phyloP scores from a whole-genome alignment of 331 rosid species.

The Dryas integrifolia region DNA sequence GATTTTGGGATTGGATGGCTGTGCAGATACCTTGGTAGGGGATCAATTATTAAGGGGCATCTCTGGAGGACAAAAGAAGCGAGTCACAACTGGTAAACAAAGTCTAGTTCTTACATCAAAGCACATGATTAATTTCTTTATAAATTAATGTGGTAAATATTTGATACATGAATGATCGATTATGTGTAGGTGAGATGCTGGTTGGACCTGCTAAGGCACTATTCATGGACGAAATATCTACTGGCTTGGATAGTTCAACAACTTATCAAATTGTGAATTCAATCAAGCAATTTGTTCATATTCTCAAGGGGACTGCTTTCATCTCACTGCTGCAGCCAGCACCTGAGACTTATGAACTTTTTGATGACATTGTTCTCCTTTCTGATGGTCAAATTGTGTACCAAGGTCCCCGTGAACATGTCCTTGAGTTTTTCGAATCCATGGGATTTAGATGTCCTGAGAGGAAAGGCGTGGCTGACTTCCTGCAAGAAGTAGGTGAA shows the following conservation, averaged over 20 bases:
- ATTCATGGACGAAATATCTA: slow-evolving; percentile 74
- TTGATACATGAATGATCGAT: background rate
- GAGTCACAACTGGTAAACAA: slow-evolving; percentile 63
- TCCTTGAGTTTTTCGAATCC: slow-evolving; percentile 50
- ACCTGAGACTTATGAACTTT: slow-evolving; percentile 69
- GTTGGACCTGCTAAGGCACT: slow-evolving; percentile 63
- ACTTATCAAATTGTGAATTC: slow-evolving; percentile 65
- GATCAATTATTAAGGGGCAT: slow-evolving; percentile 59
- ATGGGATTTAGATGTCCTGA: slow-evolving; percentile 63
- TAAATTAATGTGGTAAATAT: background rate
- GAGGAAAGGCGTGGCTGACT: slow-evolving; percentile 68
- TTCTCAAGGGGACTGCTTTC: slow-evolving; percentile 52
- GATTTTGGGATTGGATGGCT: slow-evolving; percentile 50
- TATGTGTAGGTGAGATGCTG: slow-evolving; percentile 56
- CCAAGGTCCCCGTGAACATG: slow-evolving; percentile 58
- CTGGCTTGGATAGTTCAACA: slow-evolving; percentile 79
- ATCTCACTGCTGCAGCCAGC: slow-evolving; percentile 75
- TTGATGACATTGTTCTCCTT: slow-evolving; percentile 61
- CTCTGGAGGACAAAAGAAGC: slow-evolving; percentile 75
- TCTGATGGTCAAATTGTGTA: slow-evolving; percentile 66
- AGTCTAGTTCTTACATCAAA: background rate
- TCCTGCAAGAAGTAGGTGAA: slow-evolving; percentile 60
- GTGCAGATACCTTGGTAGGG: slow-evolving; percentile 68
- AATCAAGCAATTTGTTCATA: slow-evolving; percentile 51
- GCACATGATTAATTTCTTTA: background rate